Percentiles rank a stretch among this genome's conserved stretches.
Evolutionary conservation across 805 yeast genomes (phyloP).

Genomic region (Starmera amethionina): DNA sequence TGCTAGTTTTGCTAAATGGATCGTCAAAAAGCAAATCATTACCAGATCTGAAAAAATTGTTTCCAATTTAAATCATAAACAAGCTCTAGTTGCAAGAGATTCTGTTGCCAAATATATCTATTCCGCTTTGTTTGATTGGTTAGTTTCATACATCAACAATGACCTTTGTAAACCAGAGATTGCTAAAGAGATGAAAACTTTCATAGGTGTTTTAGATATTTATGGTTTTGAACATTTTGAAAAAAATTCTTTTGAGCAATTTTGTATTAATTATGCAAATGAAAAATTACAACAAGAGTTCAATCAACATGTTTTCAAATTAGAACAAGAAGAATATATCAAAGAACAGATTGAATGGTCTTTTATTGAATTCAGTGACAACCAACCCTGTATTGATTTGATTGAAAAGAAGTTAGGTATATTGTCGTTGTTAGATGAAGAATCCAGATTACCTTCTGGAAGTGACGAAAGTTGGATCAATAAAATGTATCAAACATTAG

Average conservation of each 20-base stretch:
- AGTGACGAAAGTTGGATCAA: constrained; percentile 87
- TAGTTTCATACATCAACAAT: constrained; percentile 71
- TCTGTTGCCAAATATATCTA: constrained; percentile 95
- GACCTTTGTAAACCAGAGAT: constrained; percentile 75
- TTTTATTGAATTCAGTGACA: constrained; percentile 90
- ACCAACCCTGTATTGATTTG: constrained; percentile 91
- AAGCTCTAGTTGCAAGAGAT: constrained; percentile 87
- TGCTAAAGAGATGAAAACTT: constrained; percentile 47
- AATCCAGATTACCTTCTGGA: constrained; percentile 90
- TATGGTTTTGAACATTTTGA: constrained; percentile 97
- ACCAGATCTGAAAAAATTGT: constrained; percentile 91
- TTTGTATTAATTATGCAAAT: constrained; percentile 94
- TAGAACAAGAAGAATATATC: constrained; percentile 93
- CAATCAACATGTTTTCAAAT: constrained; percentile 92
- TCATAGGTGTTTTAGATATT: constrained; percentile 94
- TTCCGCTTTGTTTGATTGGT: constrained; percentile 91
- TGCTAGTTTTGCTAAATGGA: constrained; percentile 73
- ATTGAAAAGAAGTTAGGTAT: constrained; percentile 88
- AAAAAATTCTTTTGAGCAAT: constrained; percentile 91
- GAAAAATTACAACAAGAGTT: constrained; percentile 96
- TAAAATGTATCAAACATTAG: constrained; percentile 79
- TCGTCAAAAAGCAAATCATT: constrained; percentile 80
- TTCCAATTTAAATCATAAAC: constrained; percentile 70
- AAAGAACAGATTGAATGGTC: constrained; percentile 94
- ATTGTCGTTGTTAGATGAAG: constrained; percentile 84